phyloP scores from a whole-genome alignment of 371 early-diverging fungal genomes.

The Chytridium lagenaria region DNA sequence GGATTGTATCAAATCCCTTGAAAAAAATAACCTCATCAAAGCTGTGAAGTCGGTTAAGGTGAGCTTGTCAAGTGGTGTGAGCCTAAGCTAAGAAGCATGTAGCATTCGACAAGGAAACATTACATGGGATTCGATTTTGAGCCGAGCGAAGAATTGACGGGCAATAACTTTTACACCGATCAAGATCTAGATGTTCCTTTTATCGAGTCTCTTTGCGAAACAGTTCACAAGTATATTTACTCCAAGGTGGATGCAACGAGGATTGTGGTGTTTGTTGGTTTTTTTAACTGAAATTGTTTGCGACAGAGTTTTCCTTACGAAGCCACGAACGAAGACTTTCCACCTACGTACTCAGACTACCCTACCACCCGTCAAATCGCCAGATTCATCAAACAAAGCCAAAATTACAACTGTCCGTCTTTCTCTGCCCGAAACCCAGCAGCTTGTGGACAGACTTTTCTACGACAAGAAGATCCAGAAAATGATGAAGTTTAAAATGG shows the following conservation, averaged over 20 bases:
- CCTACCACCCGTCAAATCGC: conserved; percentile 76
- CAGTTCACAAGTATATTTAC: conserved; percentile 77
- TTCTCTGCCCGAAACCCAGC: conserved; percentile 75
- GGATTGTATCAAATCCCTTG: conserved; percentile 82
- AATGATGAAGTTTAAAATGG: conserved; percentile 17
- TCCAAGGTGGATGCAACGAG: conserved; percentile 57
- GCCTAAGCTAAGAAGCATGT: background rate
- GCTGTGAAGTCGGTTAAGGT: conserved; percentile 93
- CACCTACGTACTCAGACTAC: conserved; percentile 65
- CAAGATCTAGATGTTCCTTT: conserved; percentile 95
- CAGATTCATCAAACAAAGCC: conserved; percentile 71
- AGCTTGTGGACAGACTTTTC: conserved; percentile 83
- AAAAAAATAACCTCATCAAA: conserved; percentile 90
- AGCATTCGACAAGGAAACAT: conserved; percentile 87
- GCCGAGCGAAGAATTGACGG: conserved; percentile 94
- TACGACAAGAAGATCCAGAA: conserved; percentile 78
- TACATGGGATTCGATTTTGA: conserved; percentile 92
- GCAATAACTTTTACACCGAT: conserved; percentile 98
- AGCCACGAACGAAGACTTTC: conserved; percentile 10
- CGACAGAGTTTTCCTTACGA: conserved; percentile 9
- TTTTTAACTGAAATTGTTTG: no score
- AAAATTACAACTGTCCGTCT: conserved; percentile 79
- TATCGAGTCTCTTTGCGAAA: conserved; percentile 80
- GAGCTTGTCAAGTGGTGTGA: background rate
- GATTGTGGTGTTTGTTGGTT: background rate